phyloP scores from a whole-genome alignment of 2,329 filamentous ascomycete species.

The Verticillium nubilum region DNA sequence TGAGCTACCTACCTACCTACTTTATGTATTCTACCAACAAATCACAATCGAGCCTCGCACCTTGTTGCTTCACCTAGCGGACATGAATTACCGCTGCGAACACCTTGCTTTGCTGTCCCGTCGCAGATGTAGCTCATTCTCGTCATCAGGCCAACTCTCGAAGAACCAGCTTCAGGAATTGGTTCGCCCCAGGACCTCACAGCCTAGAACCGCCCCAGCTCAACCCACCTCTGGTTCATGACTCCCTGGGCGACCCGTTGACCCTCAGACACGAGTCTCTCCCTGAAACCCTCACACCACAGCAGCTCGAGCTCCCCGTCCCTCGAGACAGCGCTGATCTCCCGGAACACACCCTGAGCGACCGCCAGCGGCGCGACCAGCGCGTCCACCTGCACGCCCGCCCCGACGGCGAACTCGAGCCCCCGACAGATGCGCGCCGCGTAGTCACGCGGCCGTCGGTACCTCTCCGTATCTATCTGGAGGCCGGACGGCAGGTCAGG shows the following conservation, averaged over 20 bases:
- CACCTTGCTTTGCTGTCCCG: not conserved
- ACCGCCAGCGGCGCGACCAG: slow-evolving; percentile 36
- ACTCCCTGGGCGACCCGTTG: slow-evolving; percentile 33
- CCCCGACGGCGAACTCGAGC: slow-evolving; percentile 39
- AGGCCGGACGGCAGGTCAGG: slow-evolving; percentile 30
- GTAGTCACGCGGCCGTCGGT: slow-evolving; percentile 36
- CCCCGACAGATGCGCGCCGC: slow-evolving; percentile 45
- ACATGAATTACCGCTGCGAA: too few relatives aligned
- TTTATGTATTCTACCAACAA: not conserved
- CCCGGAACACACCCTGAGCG: slow-evolving; percentile 35
- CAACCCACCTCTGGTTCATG: slow-evolving; percentile 31
- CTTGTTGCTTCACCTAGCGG: not conserved
- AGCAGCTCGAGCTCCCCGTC: slow-evolving; percentile 39
- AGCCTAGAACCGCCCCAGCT: slow-evolving; percentile 17
- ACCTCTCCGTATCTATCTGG: slow-evolving; percentile 34
- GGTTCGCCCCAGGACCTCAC: not conserved
- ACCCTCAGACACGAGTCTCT: slow-evolving; percentile 31
- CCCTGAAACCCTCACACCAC: slow-evolving; percentile 41
- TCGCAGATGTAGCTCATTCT: not conserved
- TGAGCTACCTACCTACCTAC: too few relatives aligned
- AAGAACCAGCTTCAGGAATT: not conserved
- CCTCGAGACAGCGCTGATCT: slow-evolving; percentile 29
- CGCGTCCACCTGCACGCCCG: slow-evolving; percentile 40
- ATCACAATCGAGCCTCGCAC: not conserved
- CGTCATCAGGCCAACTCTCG: not conserved